Evolutionary conservation across 345 rosid species (phyloP), one percentile per base, ranked within the genome.

Genomic region (Schrenkiella parvula): DNA sequence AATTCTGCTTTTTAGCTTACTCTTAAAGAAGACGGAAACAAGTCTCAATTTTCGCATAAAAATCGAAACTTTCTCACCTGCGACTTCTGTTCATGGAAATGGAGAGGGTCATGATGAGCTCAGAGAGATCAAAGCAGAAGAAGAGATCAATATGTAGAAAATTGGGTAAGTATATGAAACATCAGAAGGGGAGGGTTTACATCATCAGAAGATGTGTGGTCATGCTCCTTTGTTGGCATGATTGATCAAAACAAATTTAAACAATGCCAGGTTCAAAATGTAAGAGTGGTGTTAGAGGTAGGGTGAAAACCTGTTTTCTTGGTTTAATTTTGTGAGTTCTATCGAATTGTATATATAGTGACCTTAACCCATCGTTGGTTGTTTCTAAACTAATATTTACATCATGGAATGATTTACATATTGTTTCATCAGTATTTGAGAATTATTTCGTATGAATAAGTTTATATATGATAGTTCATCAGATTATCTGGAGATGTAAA

Each of bases 181-280:
- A 90, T 17, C 96, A 88, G 51, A 86, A 81, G 67, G 93, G 87
- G 63, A 88, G 93, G 69, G 75, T 90, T 34, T 90, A 90, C 80
- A 88, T 90, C 50, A 85, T 90, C 28, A 81, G 83, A 59, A 81
- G 88, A 81, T 90, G 96, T 69, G 82, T 90, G 1, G 89, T 86
- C 74, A 86, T 88, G 87, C 91, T 90, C 60, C 83, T 90, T 25
- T 85, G 96, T 64, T 88, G 83, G 88, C 93, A 84, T 73, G 96
- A 87, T 76, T 89, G 63, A 73, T 51, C 2, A 8, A 14, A n/a
- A 60, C 4, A 8, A 6, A 1, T 44, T 22, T 13, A 5, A 17
- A 9, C 44, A 2, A 18, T 54, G 29, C 31, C 50, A 64, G 39
- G 52, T 19, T 25, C 42, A 67, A 15, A 57, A n/a, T n/a, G n/a